Percentiles rank a stretch among this genome's conserved stretches.
Conservation (phyloP, 192 early-diverging fungal genomes). For the Irineochytrium annulatum region DNA sequence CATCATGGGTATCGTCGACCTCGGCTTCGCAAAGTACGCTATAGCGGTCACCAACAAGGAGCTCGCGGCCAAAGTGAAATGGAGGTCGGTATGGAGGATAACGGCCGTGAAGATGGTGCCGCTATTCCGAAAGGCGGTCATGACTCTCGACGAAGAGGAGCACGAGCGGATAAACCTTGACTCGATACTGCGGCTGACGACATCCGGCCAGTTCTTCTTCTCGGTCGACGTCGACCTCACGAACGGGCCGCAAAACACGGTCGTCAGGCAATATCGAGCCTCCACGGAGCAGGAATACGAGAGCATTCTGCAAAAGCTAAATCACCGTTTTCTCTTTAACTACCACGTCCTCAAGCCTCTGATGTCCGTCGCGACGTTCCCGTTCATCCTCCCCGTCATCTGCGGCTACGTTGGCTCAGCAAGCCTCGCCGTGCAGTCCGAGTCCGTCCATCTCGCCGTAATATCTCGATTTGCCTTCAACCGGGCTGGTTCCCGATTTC, state of each 20-base stretch:
- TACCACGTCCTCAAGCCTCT: background rate
- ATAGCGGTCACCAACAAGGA: slow-evolving; percentile 4
- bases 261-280: background rate
- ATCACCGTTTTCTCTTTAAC: slow-evolving; percentile 16
- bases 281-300: background rate
- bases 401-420: slow-evolving; percentile 14
- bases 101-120: background rate
- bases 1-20: slow-evolving; percentile 11
- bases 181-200: slow-evolving; percentile 5
- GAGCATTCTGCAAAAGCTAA: slow-evolving; percentile 10
- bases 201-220: slow-evolving; percentile 18
- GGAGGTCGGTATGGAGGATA: slow-evolving; percentile 15
- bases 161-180: slow-evolving; percentile 9
- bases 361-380: slow-evolving; percentile 1
- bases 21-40: slow-evolving; percentile 15
- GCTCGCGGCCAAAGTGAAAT: slow-evolving; percentile 7
- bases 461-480: slow-evolving; percentile 15
- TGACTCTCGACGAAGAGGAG: slow-evolving; percentile 18
- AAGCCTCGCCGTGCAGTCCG: slow-evolving; percentile 6
- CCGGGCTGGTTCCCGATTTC: slow-evolving; percentile 19
- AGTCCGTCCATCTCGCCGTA: background rate
- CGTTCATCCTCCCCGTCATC: slow-evolving; percentile 20
- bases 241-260: background rate
- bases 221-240: slow-evolving; percentile 20
- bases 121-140: background rate